Percentiles rank a stretch among this genome's conserved stretches.
Conservation (phyloP, 192 early-diverging fungal genomes). For the Podochytrium sp. region DNA sequence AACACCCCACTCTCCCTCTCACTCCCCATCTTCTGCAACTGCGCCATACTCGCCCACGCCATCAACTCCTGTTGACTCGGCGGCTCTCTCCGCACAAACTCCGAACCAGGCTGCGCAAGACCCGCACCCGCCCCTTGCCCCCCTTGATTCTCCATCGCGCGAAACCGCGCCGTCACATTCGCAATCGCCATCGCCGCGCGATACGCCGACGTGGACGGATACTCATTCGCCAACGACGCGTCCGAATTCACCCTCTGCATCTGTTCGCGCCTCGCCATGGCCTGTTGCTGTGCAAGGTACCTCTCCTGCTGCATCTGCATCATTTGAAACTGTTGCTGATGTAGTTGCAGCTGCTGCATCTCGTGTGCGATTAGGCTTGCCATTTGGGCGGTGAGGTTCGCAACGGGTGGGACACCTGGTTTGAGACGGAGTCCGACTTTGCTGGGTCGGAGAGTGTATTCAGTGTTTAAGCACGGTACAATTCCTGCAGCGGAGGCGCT, state of each 20-base stretch:
- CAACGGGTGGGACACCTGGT: too few species aligned
- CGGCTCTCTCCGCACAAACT: background rate
- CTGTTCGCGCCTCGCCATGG: too few species aligned
- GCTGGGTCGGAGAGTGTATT: conserved; percentile 7
- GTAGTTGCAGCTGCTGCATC: conserved; percentile 12
- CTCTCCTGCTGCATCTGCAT: conserved; percentile 9
- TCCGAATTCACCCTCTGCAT: background rate
- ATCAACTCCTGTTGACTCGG: background rate
- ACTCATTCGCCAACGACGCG: conserved; percentile 7
- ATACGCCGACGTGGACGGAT: conserved; percentile 26
- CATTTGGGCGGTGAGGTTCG: background rate
- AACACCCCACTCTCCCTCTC: background rate
- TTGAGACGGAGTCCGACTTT: too few species aligned
- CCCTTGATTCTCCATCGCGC: too few species aligned
- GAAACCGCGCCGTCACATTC: conserved; percentile 14
- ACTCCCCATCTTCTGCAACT: conserved; percentile 1
- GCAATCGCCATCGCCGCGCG: conserved; percentile 27
- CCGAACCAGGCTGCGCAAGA: background rate
- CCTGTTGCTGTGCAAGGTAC: too few species aligned
- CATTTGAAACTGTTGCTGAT: background rate
- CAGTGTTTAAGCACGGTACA: background rate
- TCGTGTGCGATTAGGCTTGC: conserved; percentile 1
- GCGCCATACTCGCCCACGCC: background rate
- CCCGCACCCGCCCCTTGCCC: too few species aligned
- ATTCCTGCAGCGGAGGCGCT: background rate